Conservation (phyloP, 495 filamentous ascomycete genomes). For the Thermochaetoides thermophila region DNA sequence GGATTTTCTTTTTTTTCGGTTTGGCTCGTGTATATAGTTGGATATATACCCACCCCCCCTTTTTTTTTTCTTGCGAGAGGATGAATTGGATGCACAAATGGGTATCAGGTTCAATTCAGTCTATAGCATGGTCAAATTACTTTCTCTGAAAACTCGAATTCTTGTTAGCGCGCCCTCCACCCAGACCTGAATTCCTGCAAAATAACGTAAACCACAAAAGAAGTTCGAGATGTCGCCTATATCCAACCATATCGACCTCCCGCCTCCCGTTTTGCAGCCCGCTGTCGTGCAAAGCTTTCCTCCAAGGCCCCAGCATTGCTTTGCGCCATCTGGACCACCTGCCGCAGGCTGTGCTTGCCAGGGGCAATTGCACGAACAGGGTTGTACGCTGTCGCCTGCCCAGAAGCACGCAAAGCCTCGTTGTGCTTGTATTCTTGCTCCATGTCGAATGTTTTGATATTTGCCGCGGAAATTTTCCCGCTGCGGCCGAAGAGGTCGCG, state of each 20-base stretch:
- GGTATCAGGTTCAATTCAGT: too few relatives aligned
- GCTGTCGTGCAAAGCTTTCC: constrained; percentile 69
- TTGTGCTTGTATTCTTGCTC: constrained; percentile 75
- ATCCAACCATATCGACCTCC: constrained; percentile 74
- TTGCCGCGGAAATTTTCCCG: constrained; percentile 14
- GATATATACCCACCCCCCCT: too few relatives aligned
- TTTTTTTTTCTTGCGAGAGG: too few relatives aligned
- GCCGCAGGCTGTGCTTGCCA: constrained; percentile 75
- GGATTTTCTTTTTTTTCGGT: too few relatives aligned
- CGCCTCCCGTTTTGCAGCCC: constrained; percentile 61
- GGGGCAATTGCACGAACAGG: constrained; percentile 73
- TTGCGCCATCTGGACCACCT: constrained; percentile 68
- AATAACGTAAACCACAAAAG: background rate
- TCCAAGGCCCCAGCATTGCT: constrained; percentile 72
- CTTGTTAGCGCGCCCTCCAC: background rate
- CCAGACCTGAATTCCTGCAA: background rate
- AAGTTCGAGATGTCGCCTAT: too few relatives aligned
- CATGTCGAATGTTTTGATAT: constrained; percentile 50
- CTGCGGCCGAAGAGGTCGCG: constrained; percentile 73
- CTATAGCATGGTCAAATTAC: too few relatives aligned
- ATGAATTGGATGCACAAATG: too few relatives aligned
- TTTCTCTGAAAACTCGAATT: too few relatives aligned
- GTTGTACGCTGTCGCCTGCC: constrained; percentile 55
- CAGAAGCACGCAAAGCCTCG: constrained; percentile 52
- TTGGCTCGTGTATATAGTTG: too few relatives aligned